Evolutionary conservation across 2,329 filamentous ascomycete genomes (phyloP), one percentile per base, ranked within the genome.

Genomic region (Parastagonospora avenae): DNA sequence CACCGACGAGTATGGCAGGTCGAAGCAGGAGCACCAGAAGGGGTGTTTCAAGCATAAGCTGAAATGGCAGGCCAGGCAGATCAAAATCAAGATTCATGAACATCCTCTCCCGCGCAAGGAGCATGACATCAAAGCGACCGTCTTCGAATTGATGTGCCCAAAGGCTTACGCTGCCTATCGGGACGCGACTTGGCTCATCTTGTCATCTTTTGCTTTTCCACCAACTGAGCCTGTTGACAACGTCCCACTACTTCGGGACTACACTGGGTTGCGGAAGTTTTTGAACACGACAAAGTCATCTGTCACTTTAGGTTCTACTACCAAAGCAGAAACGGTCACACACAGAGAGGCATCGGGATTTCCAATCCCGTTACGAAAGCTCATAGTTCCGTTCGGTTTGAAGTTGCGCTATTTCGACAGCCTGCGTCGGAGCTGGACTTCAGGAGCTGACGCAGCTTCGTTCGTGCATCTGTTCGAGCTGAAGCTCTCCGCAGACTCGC

Each of bases 71-170:
- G 68, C 74, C 0, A 74, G 69, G 1, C 60, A 67, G 1, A 72
- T 84, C 14, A 61, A 51, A 9, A 84, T 86, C 15, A 8, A 54
- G 1, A 64, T 79, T 2, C 76, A 81, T 36, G 83, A 86, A 57
- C 71, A 79, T 44, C 79, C 77, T 1, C 68, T 86, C 0, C 82
- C 82, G 2, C 33, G 43, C 0, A 48, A 72, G 2, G 40, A 61
- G 0, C 51, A 64, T 2, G 58, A 74, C 8, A 71, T 70, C n/a
- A 77, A 79, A 29, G 73, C 72, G 0, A 67, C 82, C 0, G 54
- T 85, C 0, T 84, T 86, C 43, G 84, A 86, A 53, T 65, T 86
- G 1, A 52, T 46, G 0, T 71, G 74, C 16, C 83, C 84, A 0
- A 29, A 57, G 2, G 68, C 69, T 4, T 77, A 84, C 16, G 68